Evolutionary conservation across 1,284 basidiomycete genomes (phyloP), one percentile per base, ranked within the genome.

Genomic region (Ceraceosorus guamensis): DNA sequence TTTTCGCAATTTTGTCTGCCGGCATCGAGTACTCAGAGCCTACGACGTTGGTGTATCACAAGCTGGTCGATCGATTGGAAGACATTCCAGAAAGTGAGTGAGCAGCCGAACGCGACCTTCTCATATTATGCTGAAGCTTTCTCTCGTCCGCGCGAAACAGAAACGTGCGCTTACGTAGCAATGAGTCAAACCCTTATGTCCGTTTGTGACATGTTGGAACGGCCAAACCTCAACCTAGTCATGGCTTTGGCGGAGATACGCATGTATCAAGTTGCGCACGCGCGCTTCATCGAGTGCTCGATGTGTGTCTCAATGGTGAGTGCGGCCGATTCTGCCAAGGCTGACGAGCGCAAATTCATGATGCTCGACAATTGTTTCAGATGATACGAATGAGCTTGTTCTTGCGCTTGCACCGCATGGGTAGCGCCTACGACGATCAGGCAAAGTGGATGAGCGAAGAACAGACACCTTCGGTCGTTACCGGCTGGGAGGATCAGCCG

Each of bases 181-280:
- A 44, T 44, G 34, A 46, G 43, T 34, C 14, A 53, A 13, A 13
- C 39, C 33, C 39, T 53, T 16, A 4, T 53, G 16, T 10, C 16
- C 10, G 14, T 13, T 13, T 14, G 46, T 3, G n/a, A 53, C 5
- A n/a, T 34, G n/a, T 16, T 46, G 10, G 16, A 47, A n/a, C 6
- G 6, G 14, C 39, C 52, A 10, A 53, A 53, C 46, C 52, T 53
- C 48, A 53, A 53, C 48, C 34, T 48, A 3, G 32, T 53, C 6
- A 53, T 53, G 16, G 14, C 39, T 4, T 10, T 53, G 30, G 18
- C 44, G 4, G 14, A 35, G 10, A 44, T 35, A n/a, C 45, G 52
- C 18, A 18, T 31, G 32, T 46, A 33, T 31, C 39, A 11, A 6
- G 11, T 31, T n/a, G 13, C 41, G 33, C n/a, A 46, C 14, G 41